Base-by-base conservation (phyloP, 2,329 filamentous ascomycete species). In the Microcyclosporella mali region DNA sequence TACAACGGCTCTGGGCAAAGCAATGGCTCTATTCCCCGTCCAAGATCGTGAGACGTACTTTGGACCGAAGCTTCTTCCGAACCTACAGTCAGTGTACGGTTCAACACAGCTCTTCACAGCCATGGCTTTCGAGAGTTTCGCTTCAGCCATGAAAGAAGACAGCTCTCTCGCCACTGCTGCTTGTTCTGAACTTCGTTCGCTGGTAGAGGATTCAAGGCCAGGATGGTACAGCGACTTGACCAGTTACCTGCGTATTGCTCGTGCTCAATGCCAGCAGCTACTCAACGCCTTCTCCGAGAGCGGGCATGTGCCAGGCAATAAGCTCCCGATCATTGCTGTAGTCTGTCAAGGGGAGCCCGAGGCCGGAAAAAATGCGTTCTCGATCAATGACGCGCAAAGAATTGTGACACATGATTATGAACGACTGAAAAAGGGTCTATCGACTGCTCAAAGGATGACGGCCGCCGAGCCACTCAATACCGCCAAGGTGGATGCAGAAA, bases 311-410 rank as follows among this genome's bases (percentile, higher is more conserved):
- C 77, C 85, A 16, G 76, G 80, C 37, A 74, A 76, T 49, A 85
- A 83, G 60, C 70, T 97, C 31, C 90, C 94, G 1, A 75, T 75
- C 4, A 76, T 97, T 35, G 88, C 92, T 16, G 87, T 94, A 2
- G 81, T 98, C 14, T 90, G 95, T 7, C 92, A 98, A 66, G 92
- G 92, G 21, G 90, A 97, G 59, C 74, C 85, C 4, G 85, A 94
- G 59, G 90, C 92, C 28, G 90, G 92, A 0, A 89, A 90, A 8
- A 90, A 82, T 56, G 90, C 92, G 6, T 98, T 98, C 64, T 94
- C 88, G 1, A 77, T 97, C 39, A 69, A 76, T 1, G 88, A 90
- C 53, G 92, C 89, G 1, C 88, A 97, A 55, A 92, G 88, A 66
- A 86, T 94, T 40, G 76, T 95, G 36, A 79, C 74, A 1, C 79